These are phyloP conservation scores for Panaeolus cyanescens DNA, from an alignment of 768 basidiomycete species.

Conservation along the genomic window DNA sequence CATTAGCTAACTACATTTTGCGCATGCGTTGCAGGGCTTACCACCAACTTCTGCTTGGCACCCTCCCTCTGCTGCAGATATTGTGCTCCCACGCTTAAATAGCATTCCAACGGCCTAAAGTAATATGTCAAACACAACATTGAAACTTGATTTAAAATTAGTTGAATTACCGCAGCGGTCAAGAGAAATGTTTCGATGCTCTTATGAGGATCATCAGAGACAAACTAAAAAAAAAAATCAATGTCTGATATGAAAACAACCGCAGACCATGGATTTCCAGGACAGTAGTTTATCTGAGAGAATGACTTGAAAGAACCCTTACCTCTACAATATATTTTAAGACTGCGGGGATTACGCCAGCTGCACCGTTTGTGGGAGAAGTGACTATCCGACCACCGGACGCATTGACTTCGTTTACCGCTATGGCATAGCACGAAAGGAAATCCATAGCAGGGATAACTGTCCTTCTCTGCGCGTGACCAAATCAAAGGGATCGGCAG, in stretches of 20 bases:
- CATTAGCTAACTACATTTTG: not conserved
- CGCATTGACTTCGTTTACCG: constrained; percentile 95
- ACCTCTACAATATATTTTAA: constrained; percentile 89
- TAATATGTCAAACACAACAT: not conserved
- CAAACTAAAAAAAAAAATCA: constrained; percentile 52
- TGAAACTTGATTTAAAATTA: not conserved
- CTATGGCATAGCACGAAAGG: constrained; percentile 91
- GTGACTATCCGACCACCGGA: constrained; percentile 93
- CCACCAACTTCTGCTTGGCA: constrained; percentile 96
- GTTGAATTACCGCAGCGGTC: constrained; percentile 72
- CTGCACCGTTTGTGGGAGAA: constrained; percentile 91
- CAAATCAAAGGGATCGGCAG: constrained; percentile 1
- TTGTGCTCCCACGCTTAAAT: constrained; percentile 96
- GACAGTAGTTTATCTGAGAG: not conserved
- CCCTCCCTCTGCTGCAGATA: constrained; percentile 93
- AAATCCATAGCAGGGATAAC: constrained; percentile 94
- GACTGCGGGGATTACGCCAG: constrained; percentile 91
- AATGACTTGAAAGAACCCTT: constrained; percentile 8
- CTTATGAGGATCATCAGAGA: constrained; percentile 89
- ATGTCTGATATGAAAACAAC: not conserved
- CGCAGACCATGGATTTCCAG: not conserved
- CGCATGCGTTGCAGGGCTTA: constrained; percentile 25
- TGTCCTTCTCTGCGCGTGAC: constrained; percentile 62
- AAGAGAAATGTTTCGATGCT: constrained; percentile 87
- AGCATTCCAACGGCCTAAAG: constrained; percentile 87